Evolutionary conservation across 345 rosid species (phyloP).

Genomic region (Pistacia atlantica): DNA sequence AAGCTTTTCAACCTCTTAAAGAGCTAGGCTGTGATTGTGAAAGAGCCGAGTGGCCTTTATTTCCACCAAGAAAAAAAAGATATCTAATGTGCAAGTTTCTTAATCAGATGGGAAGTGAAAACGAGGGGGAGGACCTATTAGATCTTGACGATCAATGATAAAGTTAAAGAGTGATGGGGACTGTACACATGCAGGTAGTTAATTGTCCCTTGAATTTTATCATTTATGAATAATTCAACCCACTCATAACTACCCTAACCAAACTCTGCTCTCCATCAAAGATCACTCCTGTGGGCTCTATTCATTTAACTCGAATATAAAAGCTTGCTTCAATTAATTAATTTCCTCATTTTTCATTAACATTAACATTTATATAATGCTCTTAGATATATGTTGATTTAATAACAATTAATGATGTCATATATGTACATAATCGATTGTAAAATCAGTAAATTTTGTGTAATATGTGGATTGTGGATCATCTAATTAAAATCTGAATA

Average conservation of each 20-base stretch:
- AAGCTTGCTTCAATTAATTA: no score
- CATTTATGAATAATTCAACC: neutral
- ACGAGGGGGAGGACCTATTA: neutral
- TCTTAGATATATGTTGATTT: no score
- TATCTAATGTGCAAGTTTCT: neutral
- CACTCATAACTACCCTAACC: neutral
- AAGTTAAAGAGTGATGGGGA: conserved; percentile 10
- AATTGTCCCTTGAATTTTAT: neutral
- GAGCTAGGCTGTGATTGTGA: neutral
- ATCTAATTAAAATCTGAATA: no score
- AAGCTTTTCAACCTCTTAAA: neutral
- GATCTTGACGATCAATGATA: neutral
- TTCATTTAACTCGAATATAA: neutral
- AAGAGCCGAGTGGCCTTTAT: conserved; percentile 13
- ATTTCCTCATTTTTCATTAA: no score
- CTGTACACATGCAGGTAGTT: neutral
- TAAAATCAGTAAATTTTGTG: no score
- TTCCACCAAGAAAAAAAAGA: neutral
- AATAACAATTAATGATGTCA: no score
- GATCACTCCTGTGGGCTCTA: neutral
- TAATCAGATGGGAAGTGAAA: neutral
- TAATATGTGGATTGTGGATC: no score
- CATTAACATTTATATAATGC: no score
- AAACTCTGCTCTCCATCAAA: neutral
- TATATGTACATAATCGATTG: no score